Percentiles rank a stretch among this genome's conserved stretches.
phyloP scores from a whole-genome alignment of 2,329 filamentous ascomycete species.

The Sporothrix globosa region DNA sequence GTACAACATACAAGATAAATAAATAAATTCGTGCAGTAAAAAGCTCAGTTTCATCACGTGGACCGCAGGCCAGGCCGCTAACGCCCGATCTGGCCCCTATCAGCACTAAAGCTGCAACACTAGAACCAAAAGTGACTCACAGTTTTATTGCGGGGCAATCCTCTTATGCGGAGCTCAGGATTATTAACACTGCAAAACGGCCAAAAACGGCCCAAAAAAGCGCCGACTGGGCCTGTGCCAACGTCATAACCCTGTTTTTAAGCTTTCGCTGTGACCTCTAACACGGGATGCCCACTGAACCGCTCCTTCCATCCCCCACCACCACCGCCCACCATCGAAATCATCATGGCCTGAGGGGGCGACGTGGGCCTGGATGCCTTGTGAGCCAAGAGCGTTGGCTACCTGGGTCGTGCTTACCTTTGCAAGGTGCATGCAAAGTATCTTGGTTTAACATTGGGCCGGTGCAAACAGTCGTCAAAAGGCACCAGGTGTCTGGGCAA shows the following conservation, averaged over 20 bases:
- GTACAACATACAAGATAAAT: too few relatives aligned
- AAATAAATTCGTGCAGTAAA: neutral
- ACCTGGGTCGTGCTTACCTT: conserved; percentile 15
- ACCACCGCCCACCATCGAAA: neutral
- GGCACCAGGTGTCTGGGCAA: neutral
- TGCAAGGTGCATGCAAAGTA: neutral
- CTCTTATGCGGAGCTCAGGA: neutral
- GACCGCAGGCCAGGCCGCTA: neutral
- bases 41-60: conserved; percentile 6
- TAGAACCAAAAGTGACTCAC: conserved; percentile 24
- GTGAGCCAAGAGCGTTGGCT: neutral
- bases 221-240: conserved; percentile 7
- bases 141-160: neutral
- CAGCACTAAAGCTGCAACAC: conserved; percentile 27
- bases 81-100: conserved; percentile 25
- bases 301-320: conserved; percentile 13
- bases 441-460: neutral
- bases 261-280: conserved; percentile 16
- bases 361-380: conserved; percentile 28
- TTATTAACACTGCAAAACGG: conserved; percentile 13
- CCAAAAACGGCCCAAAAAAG: conserved; percentile 1
- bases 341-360: neutral
- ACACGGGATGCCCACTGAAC: conserved; percentile 8
- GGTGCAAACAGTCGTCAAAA: neutral
- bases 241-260: conserved; percentile 26